A percentile compares a stretch with the other conserved stretches of the same genome.
Evolutionary conservation across 192 early-diverging fungal species (phyloP).

Genomic region (Podila epigama): DNA sequence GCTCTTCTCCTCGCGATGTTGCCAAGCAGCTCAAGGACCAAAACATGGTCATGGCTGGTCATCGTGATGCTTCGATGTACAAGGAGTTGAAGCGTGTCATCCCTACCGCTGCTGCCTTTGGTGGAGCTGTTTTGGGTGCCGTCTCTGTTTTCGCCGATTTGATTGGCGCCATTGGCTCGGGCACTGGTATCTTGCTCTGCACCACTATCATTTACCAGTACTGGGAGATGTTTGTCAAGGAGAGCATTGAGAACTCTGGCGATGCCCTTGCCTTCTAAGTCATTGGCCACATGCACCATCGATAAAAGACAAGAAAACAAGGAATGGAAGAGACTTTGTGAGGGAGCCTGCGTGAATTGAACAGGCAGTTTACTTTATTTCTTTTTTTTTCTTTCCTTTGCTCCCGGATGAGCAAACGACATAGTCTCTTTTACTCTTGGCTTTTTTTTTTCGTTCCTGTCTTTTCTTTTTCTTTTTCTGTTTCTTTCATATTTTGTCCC

Average conservation of each 20-base stretch:
- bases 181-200: slow-evolving; percentile 97
- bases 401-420: slow-evolving; percentile 3
- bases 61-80: slow-evolving; percentile 95
- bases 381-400: background rate
- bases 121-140: slow-evolving; percentile 96
- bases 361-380: background rate
- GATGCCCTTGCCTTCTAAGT: slow-evolving; percentile 33
- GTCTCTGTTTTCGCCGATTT: slow-evolving; percentile 96
- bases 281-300: background rate
- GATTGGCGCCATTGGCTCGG: slow-evolving; percentile 97
- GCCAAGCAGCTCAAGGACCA: slow-evolving; percentile 97
- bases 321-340: no score
- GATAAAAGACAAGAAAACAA: background rate
- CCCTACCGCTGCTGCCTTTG: slow-evolving; percentile 95
- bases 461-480: background rate
- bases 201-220: slow-evolving; percentile 99
- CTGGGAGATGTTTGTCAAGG: slow-evolving; percentile 96
- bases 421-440: background rate
- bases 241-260: slow-evolving; percentile 70
- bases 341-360: no score
- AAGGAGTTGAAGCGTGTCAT: slow-evolving; percentile 99
- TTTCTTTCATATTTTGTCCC: background rate
- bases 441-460: background rate
- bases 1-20: slow-evolving; percentile 96
- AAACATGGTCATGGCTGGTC: slow-evolving; percentile 90